Conservation (phyloP, 495 filamentous ascomycete species). For the Daldinia vernicosa region DNA sequence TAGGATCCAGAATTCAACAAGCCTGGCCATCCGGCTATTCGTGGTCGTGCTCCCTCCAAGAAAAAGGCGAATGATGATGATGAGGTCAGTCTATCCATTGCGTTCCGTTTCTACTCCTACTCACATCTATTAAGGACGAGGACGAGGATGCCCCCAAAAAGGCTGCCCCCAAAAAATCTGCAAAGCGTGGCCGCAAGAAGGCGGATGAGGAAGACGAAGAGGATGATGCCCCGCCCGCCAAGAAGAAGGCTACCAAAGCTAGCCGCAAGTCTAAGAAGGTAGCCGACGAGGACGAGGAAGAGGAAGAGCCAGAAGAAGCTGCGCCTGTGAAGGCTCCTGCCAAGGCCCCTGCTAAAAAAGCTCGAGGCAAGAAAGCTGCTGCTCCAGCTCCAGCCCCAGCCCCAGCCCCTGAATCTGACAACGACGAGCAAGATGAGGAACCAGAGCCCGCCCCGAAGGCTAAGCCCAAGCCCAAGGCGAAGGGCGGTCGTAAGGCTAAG, state of each 20-base stretch:
- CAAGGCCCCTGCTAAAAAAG: conserved; percentile 47
- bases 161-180: conserved; percentile 48
- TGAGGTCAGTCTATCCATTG: conserved; percentile 37
- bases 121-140: conserved; percentile 30
- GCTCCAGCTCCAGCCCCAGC: conserved; percentile 23
- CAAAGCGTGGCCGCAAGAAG: conserved; percentile 53
- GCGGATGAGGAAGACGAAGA: conserved; percentile 43
- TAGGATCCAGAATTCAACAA: conserved; percentile 75
- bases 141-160: conserved; percentile 39
- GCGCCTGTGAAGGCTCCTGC: conserved; percentile 12
- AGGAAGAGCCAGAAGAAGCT: conserved; percentile 47
- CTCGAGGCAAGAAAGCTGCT: conserved; percentile 44
- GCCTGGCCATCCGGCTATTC: conserved; percentile 71
- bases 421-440: conserved; percentile 48
- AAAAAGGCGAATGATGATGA: conserved; percentile 44
- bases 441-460: conserved; percentile 31
- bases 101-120: conserved; percentile 1
- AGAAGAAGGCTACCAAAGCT: conserved; percentile 35
- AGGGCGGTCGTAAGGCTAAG: conserved; percentile 16
- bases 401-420: conserved; percentile 30
- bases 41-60: conserved; percentile 56
- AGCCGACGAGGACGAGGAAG: conserved; percentile 41
- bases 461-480: conserved; percentile 34
- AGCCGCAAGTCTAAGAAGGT: conserved; percentile 31
- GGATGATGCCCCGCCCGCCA: conserved; percentile 35